Evolutionary conservation across 306 rosid species (phyloP), one percentile per base, ranked within the genome.

Genomic region (Astragalus membranaceus): DNA sequence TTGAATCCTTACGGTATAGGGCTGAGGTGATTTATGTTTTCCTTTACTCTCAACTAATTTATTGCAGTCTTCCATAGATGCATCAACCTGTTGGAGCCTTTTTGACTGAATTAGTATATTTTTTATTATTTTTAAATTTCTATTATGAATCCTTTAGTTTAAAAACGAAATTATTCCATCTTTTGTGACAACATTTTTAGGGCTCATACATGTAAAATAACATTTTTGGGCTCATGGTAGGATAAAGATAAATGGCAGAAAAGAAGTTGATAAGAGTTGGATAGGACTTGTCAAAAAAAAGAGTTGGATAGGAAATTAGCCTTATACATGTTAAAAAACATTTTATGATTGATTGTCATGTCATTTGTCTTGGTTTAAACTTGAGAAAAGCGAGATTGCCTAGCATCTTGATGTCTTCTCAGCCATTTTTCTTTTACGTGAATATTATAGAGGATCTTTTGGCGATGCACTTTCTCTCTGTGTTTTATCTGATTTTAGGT

Each of bases 1-100:
- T 94, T 69, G 99, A 91, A 78, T 87, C 97, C 68, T 75, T 94
- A 68, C 88, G 97, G 61, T 94, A 94, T 71, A 86, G 99, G 78
- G 92, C 91, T 29, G 98, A 94, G 98, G 98, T 94, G 72, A 87
- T 60, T 60, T 55, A 67, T 75, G 53, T 4, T 36, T 77, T 75
- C 74, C 67, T 35, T 56, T 56, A 56, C 64, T 41, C 67, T 13
- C 63, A 48, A 15, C 42, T 26, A 67, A 39, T 36, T 33, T 20
- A 49, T 26, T 32, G 8, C 43, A 47, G 49, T 41, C 46, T 51
- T 23, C 12, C 50, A 55, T 47, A 39, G 39, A 29, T 69, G 53
- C 70, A 60, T 50, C 61, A 36, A 67, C 51, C 29, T 23, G 41
- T 33, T 48, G 26, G 47, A 20, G 63, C 65, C 51, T 50, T 44